Percentiles rank a stretch among this genome's conserved stretches.
Evolutionary conservation across 2,329 filamentous ascomycete species (phyloP).

Genomic region (Phyllosticta citriasiana): DNA sequence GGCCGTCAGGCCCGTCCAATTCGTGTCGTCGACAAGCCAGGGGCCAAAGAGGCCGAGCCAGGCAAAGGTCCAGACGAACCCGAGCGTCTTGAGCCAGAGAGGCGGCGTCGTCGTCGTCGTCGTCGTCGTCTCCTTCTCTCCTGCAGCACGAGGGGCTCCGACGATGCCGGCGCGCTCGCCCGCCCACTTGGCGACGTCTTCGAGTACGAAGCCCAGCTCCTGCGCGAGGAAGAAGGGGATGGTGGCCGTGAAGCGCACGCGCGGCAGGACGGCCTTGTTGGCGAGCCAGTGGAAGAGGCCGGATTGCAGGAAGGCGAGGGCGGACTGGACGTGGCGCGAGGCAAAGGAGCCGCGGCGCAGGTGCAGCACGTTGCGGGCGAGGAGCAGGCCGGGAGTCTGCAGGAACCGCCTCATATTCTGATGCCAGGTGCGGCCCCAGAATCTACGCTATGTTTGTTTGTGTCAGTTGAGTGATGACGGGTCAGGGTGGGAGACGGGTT

Average conservation of each 20-base stretch:
- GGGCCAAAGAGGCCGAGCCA: background rate
- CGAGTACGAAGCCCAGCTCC: constrained; percentile 57
- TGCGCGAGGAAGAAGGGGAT: constrained; percentile 58
- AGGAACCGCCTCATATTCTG: background rate
- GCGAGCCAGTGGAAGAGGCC: background rate
- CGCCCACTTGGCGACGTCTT: constrained; percentile 57
- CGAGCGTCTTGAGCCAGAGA: background rate
- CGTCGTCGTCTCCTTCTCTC: background rate
- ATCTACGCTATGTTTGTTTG: background rate
- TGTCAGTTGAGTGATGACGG: too few relatives aligned
- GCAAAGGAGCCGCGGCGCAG: background rate
- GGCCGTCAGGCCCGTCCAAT: background rate
- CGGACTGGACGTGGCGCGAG: background rate
- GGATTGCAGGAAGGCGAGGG: background rate
- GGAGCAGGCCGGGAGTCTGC: background rate
- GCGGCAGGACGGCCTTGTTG: background rate
- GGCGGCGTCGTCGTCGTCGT: background rate
- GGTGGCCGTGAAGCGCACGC: background rate
- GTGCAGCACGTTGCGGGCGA: background rate
- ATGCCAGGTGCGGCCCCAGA: background rate
- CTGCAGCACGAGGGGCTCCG: too few relatives aligned
- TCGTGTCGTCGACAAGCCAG: background rate
- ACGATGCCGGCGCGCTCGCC: constrained; percentile 34
- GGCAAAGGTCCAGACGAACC: background rate
- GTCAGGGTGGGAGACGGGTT: too few relatives aligned